Conservation (phyloP, 1,139 yeast species). For the Sugiyamaella castrensis region DNA sequence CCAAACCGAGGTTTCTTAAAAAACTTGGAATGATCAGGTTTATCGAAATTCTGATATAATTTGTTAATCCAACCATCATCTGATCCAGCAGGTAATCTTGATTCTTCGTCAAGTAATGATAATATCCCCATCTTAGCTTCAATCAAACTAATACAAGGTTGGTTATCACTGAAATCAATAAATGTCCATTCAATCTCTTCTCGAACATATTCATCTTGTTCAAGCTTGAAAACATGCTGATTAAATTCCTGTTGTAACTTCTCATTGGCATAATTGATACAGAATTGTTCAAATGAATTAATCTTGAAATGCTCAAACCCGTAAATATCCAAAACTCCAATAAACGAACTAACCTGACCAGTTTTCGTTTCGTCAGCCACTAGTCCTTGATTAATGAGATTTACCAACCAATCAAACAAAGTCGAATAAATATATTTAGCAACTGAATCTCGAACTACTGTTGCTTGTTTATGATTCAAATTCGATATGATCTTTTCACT, state of each 20-base stretch:
- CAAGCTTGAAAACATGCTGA: conserved; percentile 94
- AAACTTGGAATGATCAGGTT: conserved; percentile 71
- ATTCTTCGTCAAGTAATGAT: conserved; percentile 89
- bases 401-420: conserved; percentile 92
- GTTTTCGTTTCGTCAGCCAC: conserved; percentile 59
- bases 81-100: conserved; percentile 89
- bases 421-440: conserved; percentile 92
- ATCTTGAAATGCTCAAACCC: conserved; percentile 95
- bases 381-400: conserved; percentile 73
- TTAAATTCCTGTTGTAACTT: conserved; percentile 96
- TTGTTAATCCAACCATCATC: conserved; percentile 93
- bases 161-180: conserved; percentile 94
- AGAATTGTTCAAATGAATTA: conserved; percentile 95
- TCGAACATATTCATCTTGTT: conserved; percentile 88
- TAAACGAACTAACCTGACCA: conserved; percentile 63
- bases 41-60: conserved; percentile 80
- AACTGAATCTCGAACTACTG: conserved; percentile 92
- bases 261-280: conserved; percentile 97
- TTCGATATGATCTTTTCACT: conserved; percentile 87
- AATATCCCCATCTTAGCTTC: conserved; percentile 88
- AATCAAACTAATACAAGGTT: conserved; percentile 92
- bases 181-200: conserved; percentile 97
- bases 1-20: conserved; percentile 96
- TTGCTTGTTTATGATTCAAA: conserved; percentile 78
- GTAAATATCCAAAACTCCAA: conserved; percentile 96